These are phyloP conservation scores for Pythium dissotocum DNA, from an alignment of 352 stramenopile species.

Conservation along the genomic window DNA sequence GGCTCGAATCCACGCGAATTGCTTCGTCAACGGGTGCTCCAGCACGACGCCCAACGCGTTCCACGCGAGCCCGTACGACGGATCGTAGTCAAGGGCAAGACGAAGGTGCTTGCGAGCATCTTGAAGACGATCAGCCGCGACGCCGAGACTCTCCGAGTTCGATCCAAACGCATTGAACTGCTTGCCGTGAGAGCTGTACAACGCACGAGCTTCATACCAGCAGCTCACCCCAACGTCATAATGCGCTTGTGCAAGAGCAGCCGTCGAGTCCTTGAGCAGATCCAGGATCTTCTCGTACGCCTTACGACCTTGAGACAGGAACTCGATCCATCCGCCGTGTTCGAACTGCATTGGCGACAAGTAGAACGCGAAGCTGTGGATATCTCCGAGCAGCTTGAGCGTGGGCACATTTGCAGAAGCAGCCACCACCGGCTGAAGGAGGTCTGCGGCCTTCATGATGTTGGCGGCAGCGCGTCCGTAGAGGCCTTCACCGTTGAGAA, in stretches of 20 bases:
- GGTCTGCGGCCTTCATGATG: conserved; percentile 54
- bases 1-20: conserved; percentile 75
- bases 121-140: conserved; percentile 44
- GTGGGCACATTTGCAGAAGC: not conserved
- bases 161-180: conserved; percentile 44
- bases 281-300: conserved; percentile 51
- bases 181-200: conserved; percentile 37
- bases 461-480: conserved; percentile 70
- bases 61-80: conserved; percentile 62
- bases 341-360: conserved; percentile 67
- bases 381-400: conserved; percentile 75
- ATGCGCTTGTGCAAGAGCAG: conserved; percentile 40
- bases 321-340: conserved; percentile 51
- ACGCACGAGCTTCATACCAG: conserved; percentile 77
- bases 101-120: conserved; percentile 30
- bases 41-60: conserved; percentile 75
- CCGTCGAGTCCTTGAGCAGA: not conserved
- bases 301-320: conserved; percentile 53
- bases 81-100: conserved; percentile 37
- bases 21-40: conserved; percentile 68
- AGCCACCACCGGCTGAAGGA: conserved; percentile 30
- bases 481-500: conserved; percentile 67
- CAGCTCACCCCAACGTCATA: conserved; percentile 75
- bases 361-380: conserved; percentile 85
- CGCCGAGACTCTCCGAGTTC: conserved; percentile 33